Evolutionary conservation across 2,329 filamentous ascomycete species (phyloP).

Genomic region (Talaromyces rugulosus): DNA sequence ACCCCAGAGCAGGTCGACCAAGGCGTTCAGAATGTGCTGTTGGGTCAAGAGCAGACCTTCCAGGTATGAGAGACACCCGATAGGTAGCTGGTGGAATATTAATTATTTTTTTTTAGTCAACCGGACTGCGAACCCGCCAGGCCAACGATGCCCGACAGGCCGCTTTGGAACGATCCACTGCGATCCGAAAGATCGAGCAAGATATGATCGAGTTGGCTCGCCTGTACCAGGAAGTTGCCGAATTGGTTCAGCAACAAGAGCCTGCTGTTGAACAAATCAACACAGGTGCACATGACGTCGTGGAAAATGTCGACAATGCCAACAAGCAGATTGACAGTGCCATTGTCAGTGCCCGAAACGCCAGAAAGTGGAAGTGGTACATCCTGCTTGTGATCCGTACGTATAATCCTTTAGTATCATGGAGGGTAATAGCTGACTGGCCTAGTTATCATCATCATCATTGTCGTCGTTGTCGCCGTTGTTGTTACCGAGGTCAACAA

Average conservation of each 20-base stretch:
- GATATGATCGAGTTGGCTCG: constrained; percentile 84
- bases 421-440: constrained; percentile 10
- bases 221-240: constrained; percentile 86
- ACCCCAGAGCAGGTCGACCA: constrained; percentile 71
- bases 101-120: constrained; percentile 20
- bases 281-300: constrained; percentile 78
- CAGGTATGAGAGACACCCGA: constrained; percentile 57
- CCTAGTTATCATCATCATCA: constrained; percentile 51
- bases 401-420: constrained; percentile 26
- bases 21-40: constrained; percentile 66
- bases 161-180: constrained; percentile 74
- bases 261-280: constrained; percentile 75
- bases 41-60: constrained; percentile 72
- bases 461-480: constrained; percentile 50
- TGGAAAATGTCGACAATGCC: constrained; percentile 77
- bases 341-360: constrained; percentile 73
- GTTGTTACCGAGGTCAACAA: constrained; percentile 37
- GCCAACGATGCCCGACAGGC: constrained; percentile 74
- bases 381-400: constrained; percentile 70
- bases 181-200: constrained; percentile 85
- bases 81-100: background rate
- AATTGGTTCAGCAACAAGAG: constrained; percentile 81
- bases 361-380: constrained; percentile 94
- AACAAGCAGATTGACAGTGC: constrained; percentile 80
- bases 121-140: constrained; percentile 60